These are phyloP conservation scores for Mortierella antarctica DNA, from an alignment of 192 early-diverging fungal genomes.

Conservation along the genomic window DNA sequence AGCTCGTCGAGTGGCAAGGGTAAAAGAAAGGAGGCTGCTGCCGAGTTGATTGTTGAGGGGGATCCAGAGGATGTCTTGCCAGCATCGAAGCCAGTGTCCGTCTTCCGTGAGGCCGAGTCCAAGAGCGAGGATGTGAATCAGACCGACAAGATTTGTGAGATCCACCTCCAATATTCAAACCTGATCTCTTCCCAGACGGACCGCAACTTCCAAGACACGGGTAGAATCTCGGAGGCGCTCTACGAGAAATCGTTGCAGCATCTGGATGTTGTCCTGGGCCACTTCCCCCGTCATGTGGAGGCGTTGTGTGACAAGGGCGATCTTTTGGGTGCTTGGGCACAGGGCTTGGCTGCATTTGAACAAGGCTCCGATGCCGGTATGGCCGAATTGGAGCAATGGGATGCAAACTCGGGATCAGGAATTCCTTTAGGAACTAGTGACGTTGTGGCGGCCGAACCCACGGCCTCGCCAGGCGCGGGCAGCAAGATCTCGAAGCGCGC, in stretches of 20 bases:
- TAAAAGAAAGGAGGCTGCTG: slow-evolving; percentile 20
- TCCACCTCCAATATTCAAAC: slow-evolving; percentile 59
- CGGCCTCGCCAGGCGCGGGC: slow-evolving; percentile 5
- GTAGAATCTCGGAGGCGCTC: slow-evolving; percentile 41
- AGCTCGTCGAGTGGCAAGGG: slow-evolving; percentile 28
- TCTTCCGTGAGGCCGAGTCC: slow-evolving; percentile 37
- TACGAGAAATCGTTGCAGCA: slow-evolving; percentile 54
- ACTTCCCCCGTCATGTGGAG: slow-evolving; percentile 59
- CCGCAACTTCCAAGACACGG: slow-evolving; percentile 56
- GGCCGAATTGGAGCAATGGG: slow-evolving; percentile 22
- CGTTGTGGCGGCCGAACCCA: slow-evolving; percentile 24
- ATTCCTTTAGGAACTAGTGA: slow-evolving; percentile 34
- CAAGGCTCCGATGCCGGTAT: slow-evolving; percentile 8
- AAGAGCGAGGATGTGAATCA: slow-evolving; percentile 46
- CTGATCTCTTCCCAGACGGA: slow-evolving; percentile 59
- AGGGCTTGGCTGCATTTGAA: slow-evolving; percentile 49
- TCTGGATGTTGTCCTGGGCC: slow-evolving; percentile 51
- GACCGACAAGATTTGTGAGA: slow-evolving; percentile 52
- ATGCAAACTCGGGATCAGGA: slow-evolving; percentile 20
- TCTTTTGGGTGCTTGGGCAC: slow-evolving; percentile 59
- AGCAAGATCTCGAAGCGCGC: slow-evolving; percentile 14
- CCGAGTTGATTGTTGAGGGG: not conserved
- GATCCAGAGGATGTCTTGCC: slow-evolving; percentile 54
- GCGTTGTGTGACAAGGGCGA: slow-evolving; percentile 68
- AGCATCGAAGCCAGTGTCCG: slow-evolving; percentile 26